These are phyloP conservation scores for Aquanectria penicillioides DNA, from an alignment of 2,329 filamentous ascomycete species.

Conservation along the genomic window DNA sequence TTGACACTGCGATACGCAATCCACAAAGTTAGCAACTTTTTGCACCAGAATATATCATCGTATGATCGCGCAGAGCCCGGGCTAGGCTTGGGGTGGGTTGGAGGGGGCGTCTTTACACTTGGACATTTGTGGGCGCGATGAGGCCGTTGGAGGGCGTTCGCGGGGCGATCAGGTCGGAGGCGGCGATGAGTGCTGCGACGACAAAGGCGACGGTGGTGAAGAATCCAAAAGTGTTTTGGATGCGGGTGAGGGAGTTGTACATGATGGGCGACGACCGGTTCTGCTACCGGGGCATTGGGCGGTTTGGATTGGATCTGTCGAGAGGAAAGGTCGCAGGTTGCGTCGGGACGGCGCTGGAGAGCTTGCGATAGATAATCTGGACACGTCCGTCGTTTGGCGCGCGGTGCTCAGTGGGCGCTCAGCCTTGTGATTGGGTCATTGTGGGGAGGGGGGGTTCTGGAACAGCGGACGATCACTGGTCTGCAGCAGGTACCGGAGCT, in stretches of 20 bases:
- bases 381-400: constrained; percentile 24
- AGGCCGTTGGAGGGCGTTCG: constrained; percentile 70
- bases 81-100: not conserved
- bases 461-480: no score
- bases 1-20: constrained; percentile 70
- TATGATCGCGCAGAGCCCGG: not conserved
- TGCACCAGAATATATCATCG: not conserved
- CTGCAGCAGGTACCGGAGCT: not conserved
- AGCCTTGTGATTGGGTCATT: constrained; percentile 39
- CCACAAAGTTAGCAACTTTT: constrained; percentile 10
- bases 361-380: constrained; percentile 35
- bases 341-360: constrained; percentile 19
- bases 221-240: constrained; percentile 96
- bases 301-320: no score
- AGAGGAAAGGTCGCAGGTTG: constrained; percentile 16
- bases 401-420: constrained; percentile 25
- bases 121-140: constrained; percentile 77
- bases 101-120: constrained; percentile 72
- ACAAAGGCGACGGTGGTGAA: constrained; percentile 94
- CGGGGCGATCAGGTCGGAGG: constrained; percentile 77
- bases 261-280: constrained; percentile 62
- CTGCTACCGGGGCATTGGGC: constrained; percentile 29
- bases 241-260: constrained; percentile 86
- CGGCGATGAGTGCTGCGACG: constrained; percentile 81
- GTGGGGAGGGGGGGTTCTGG: constrained; percentile 20